Evolutionary conservation across 805 yeast species (phyloP).

Genomic region (Kodamaea laetipori): DNA sequence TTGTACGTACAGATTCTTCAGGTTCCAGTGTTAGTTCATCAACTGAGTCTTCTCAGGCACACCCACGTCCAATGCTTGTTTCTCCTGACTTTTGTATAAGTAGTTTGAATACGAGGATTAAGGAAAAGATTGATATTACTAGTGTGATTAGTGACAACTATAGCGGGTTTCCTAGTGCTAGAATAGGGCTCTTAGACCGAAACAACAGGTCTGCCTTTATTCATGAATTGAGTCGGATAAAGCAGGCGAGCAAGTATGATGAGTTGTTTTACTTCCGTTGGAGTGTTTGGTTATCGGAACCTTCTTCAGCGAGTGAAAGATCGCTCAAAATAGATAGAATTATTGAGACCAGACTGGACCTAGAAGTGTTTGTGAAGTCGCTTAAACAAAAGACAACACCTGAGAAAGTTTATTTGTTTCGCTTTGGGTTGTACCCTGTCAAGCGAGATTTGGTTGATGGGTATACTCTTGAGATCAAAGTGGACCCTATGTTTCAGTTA

Average conservation of each 20-base stretch:
- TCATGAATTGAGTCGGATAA: background rate
- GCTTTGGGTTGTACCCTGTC: slow-evolving; percentile 13
- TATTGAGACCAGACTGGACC: slow-evolving; percentile 11
- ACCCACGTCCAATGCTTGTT: background rate
- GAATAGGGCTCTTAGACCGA: slow-evolving; percentile 4
- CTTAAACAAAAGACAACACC: background rate
- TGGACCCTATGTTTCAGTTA: slow-evolving; percentile 2
- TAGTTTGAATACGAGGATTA: background rate
- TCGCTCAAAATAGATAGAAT: slow-evolving; percentile 4
- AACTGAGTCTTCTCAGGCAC: background rate
- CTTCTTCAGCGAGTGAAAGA: background rate
- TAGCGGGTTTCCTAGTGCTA: slow-evolving; percentile 12
- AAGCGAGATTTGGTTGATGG: slow-evolving; percentile 12
- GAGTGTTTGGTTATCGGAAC: slow-evolving; percentile 12
- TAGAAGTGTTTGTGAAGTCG: slow-evolving; percentile 2
- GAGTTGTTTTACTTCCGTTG: slow-evolving; percentile 12
- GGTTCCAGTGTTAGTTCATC: background rate
- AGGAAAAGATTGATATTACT: background rate
- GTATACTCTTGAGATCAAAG: slow-evolving; percentile 16
- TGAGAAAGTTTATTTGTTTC: slow-evolving; percentile 11
- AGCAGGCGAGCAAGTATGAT: slow-evolving; percentile 1
- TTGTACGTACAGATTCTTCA: background rate
- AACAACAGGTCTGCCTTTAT: slow-evolving; percentile 9
- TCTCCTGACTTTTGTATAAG: background rate
- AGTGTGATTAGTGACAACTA: background rate